Conservation (phyloP, 768 basidiomycete species). For the Pisolithus albus region DNA sequence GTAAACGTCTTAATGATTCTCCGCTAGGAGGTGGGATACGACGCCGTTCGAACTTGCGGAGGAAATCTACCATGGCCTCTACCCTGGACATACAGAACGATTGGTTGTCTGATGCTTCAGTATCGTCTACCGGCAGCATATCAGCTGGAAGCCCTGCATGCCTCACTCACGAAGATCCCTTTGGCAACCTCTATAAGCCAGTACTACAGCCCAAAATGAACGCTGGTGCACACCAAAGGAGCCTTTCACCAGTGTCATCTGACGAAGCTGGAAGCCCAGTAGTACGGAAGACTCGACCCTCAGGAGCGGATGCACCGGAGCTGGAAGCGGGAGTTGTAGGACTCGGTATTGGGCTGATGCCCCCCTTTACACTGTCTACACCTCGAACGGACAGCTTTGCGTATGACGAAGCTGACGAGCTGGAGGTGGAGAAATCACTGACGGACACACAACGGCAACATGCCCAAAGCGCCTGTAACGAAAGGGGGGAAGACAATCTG, state of each 20-base stretch:
- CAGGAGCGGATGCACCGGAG: conserved; percentile 17
- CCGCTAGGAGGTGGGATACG: conserved; percentile 33
- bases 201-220: conserved; percentile 13
- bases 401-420: conserved; percentile 24
- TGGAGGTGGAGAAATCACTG: conserved; percentile 29
- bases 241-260: conserved; percentile 16
- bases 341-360: conserved; percentile 39
- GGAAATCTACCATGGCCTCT: conserved; percentile 22
- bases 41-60: conserved; percentile 26
- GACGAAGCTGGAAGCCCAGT: conserved; percentile 48
- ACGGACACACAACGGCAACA: conserved; percentile 1
- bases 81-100: conserved; percentile 18
- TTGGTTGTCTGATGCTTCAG: conserved; percentile 27
- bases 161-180: conserved; percentile 38
- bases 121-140: conserved; percentile 19
- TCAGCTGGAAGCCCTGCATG: conserved; percentile 19
- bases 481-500: conserved; percentile 3
- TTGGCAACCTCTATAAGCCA: conserved; percentile 39
- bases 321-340: conserved; percentile 33
- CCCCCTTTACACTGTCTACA: conserved; percentile 45
- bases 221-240: conserved; percentile 8
- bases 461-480: too few relatives aligned
- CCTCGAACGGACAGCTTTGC: conserved; percentile 21
- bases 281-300: conserved; percentile 21
- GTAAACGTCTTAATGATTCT: conserved; percentile 39